phyloP scores from a whole-genome alignment of 805 yeast genomes.

The Cyberlindnera petersonii region DNA sequence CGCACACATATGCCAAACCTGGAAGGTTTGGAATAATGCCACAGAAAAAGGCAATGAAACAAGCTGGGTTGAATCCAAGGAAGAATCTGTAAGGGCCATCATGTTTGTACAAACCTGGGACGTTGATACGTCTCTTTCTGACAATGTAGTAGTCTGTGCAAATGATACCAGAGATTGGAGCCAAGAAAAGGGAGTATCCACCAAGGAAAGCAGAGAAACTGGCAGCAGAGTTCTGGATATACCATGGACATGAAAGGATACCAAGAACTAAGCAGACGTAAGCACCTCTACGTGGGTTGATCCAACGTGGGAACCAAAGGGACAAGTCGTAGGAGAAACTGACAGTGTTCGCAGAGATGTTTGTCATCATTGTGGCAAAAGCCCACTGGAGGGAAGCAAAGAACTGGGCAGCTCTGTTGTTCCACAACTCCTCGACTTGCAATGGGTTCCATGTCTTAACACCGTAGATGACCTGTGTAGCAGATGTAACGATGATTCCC shows the following conservation, averaged over 20 bases:
- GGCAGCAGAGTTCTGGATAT: slow-evolving; percentile 46
- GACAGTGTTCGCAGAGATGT: slow-evolving; percentile 64
- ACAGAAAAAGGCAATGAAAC: slow-evolving; percentile 55
- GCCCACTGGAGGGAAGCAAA: slow-evolving; percentile 24
- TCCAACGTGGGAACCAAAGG: slow-evolving; percentile 51
- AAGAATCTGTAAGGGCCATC: slow-evolving; percentile 48
- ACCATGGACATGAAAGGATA: slow-evolving; percentile 75
- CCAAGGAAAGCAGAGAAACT: slow-evolving; percentile 71
- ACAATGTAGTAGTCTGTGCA: slow-evolving; percentile 55
- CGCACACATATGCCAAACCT: slow-evolving; percentile 47
- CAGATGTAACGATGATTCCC: slow-evolving; percentile 33
- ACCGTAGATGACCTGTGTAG: slow-evolving; percentile 35
- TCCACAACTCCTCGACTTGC: slow-evolving; percentile 34
- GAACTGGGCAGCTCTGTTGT: slow-evolving; percentile 26
- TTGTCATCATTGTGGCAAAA: slow-evolving; percentile 51
- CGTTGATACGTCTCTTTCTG: slow-evolving; percentile 60
- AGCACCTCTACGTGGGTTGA: slow-evolving; percentile 59
- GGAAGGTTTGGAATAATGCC: slow-evolving; percentile 38
- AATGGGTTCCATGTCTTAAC: slow-evolving; percentile 43
- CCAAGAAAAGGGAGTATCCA: slow-evolving; percentile 75
- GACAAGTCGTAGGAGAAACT: slow-evolving; percentile 57
- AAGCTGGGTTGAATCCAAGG: slow-evolving; percentile 77
- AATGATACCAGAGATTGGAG: slow-evolving; percentile 73
- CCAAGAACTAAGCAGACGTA: slow-evolving; percentile 66
- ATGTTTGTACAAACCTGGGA: slow-evolving; percentile 58